Percentiles rank a stretch among this genome's conserved stretches.
These are phyloP conservation scores for Phytopythium aichiense DNA, from an alignment of 352 stramenopile genomes.

Conservation along the genomic window DNA sequence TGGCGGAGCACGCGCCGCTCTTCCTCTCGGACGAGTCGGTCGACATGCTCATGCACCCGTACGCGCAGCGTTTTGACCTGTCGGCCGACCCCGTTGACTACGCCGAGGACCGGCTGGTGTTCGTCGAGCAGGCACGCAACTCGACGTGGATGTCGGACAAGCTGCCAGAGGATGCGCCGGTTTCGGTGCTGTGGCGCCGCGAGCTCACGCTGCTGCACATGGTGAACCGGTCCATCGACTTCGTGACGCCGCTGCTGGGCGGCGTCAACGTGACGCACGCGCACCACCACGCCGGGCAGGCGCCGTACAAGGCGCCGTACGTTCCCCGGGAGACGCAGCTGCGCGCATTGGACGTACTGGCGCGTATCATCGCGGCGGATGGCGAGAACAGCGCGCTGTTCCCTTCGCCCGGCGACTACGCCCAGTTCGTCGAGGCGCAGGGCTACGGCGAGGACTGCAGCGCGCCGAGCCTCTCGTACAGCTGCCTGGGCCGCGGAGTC, in stretches of 20 bases:
- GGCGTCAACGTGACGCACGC: constrained; percentile 59
- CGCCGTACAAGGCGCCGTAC: constrained; percentile 24
- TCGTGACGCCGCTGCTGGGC: constrained; percentile 42
- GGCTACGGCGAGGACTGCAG: constrained; percentile 47
- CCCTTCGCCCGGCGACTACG: constrained; percentile 39
- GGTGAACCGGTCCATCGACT: constrained; percentile 34
- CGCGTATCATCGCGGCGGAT: constrained; percentile 39
- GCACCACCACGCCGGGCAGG: constrained; percentile 32
- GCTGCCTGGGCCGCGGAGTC: constrained; percentile 45
- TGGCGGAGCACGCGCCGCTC: constrained; percentile 42
- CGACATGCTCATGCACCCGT: constrained; percentile 40
- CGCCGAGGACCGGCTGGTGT: constrained; percentile 44
- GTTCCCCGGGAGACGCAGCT: constrained; percentile 33
- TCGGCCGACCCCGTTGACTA: constrained; percentile 56
- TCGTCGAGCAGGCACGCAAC: constrained; percentile 41
- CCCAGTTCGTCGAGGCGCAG: constrained; percentile 37
- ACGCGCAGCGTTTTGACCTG: constrained; percentile 50
- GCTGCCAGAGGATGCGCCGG: constrained; percentile 51
- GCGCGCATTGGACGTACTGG: constrained; percentile 32
- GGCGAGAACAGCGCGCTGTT: constrained; percentile 35
- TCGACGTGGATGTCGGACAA: constrained; percentile 22
- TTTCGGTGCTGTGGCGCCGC: constrained; percentile 45
- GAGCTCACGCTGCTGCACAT: constrained; percentile 37
- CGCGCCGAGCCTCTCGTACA: constrained; percentile 40
- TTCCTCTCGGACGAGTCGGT: constrained; percentile 66